These are phyloP conservation scores for Aspergillus fumigatus DNA, from an alignment of 2,329 filamentous ascomycete genomes.

Conservation along the genomic window DNA sequence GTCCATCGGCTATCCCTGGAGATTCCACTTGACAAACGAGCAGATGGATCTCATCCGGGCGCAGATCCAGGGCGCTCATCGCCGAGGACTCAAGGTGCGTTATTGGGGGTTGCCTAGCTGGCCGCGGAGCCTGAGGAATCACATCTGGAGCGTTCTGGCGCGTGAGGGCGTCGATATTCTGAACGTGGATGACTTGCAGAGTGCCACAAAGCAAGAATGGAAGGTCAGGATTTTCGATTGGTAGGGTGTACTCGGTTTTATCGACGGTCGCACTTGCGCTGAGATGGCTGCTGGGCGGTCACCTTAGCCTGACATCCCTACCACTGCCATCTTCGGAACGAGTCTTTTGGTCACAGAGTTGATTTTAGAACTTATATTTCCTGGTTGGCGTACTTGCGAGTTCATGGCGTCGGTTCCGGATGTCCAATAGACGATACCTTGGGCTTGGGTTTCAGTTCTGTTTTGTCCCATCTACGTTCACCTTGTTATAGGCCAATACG, in stretches of 20 bases:
- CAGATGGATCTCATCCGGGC: slow-evolving; percentile 47
- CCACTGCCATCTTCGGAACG: not conserved
- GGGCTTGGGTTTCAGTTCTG: not conserved
- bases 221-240: slow-evolving; percentile 29
- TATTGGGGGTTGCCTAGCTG: slow-evolving; percentile 56
- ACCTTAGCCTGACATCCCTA: not conserved
- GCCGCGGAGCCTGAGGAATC: slow-evolving; percentile 51
- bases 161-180: slow-evolving; percentile 53
- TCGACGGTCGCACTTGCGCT: not conserved
- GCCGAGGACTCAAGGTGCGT: slow-evolving; percentile 50
- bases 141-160: slow-evolving; percentile 51
- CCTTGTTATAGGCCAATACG: not conserved
- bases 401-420: not conserved
- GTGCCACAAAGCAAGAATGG: slow-evolving; percentile 48
- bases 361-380: not conserved
- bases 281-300: not conserved
- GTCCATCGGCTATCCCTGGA: slow-evolving; percentile 48
- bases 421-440: not conserved
- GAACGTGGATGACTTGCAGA: slow-evolving; percentile 55
- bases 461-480: not conserved
- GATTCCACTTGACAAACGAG: slow-evolving; percentile 41
- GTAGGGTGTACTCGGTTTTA: slow-evolving; percentile 16
- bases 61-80: slow-evolving; percentile 51
- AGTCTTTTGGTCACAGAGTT: not conserved
- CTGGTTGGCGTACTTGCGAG: not conserved